Evolutionary conservation across 345 rosid genomes (phyloP), one percentile per base, ranked within the genome.

Genomic region (Hibiscus syriacus): DNA sequence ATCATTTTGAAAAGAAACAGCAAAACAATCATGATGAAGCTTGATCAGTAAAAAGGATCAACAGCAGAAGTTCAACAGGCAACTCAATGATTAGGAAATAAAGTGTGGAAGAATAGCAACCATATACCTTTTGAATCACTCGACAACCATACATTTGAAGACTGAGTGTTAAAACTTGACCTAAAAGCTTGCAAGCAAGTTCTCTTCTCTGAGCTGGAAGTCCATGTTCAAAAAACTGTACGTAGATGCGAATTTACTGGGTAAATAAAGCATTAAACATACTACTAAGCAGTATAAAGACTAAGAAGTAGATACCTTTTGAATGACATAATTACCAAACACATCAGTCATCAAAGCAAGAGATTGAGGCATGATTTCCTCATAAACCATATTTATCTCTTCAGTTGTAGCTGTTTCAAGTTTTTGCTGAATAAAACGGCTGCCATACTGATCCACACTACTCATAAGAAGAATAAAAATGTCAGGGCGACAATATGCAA

Each of bases 391-490:
- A 72, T 67, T 83, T 68, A 83, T 86, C 73, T 86, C 90, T 58
- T 83, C 86, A 0, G 39, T 60, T 8, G 83, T 20, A 10, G 55
- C 55, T 8, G 55, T 52, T 52, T 52, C 55, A 52, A 52, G 55
- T 22, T 52, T 52, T 52, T 52, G 55, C 55, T 52, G 55, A 52
- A 52, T 52, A 20, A 52, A 86, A 53, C 90, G 79, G 68, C 90
- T 86, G 39, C 90, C 90, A 54, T 83, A 82, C 74, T 87, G 96
- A 75, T 89, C 96, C 72, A 86, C 85, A 66, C 96, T 89, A 83
- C 60, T 57, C 26, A 19, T 10, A 64, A 30, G 57, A 30, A 41
- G 17, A 20, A 60, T 29, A 41, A 17, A 46, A n/a, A 58, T 55
- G 10, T 55, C 50, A 53, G 46, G 9, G 26, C 43, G n/a, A 63